Evolutionary conservation across 768 basidiomycete genomes (phyloP).

Genomic region (Tulasnella sp.): DNA sequence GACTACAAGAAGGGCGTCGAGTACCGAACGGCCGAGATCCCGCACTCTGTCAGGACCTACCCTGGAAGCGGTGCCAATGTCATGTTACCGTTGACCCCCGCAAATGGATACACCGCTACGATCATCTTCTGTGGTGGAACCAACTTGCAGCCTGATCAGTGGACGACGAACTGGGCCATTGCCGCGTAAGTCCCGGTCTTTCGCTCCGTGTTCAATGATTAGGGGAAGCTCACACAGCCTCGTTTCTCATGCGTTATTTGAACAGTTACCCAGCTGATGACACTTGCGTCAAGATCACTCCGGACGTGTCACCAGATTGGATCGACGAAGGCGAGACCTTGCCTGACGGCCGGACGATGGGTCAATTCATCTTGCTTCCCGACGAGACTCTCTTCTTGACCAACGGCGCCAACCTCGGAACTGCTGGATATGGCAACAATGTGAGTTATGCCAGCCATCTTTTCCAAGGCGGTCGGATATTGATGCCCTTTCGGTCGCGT

Average conservation of each 20-base stretch:
- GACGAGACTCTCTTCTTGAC: slow-evolving; percentile 72
- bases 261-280: slow-evolving; percentile 38
- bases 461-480: neutral
- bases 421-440: slow-evolving; percentile 73
- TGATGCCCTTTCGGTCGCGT: neutral
- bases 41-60: slow-evolving; percentile 69
- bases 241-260: slow-evolving; percentile 20
- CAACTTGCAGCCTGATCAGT: slow-evolving; percentile 30
- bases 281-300: slow-evolving; percentile 62
- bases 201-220: neutral
- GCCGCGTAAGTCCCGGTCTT: slow-evolving; percentile 23
- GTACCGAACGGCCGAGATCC: slow-evolving; percentile 38
- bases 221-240: slow-evolving; percentile 26
- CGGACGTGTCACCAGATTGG: slow-evolving; percentile 57
- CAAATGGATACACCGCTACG: slow-evolving; percentile 81
- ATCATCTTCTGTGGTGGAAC: slow-evolving; percentile 89
- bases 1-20: slow-evolving; percentile 36
- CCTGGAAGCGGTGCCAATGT: slow-evolving; percentile 84
- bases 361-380: slow-evolving; percentile 81
- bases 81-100: slow-evolving; percentile 87
- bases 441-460: slow-evolving; percentile 40
- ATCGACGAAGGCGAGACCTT: slow-evolving; percentile 63
- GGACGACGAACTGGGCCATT: slow-evolving; percentile 33
- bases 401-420: slow-evolving; percentile 81
- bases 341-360: slow-evolving; percentile 78